Conservation (phyloP, 2,329 filamentous ascomycete genomes). For the Diaporthe sp. region DNA sequence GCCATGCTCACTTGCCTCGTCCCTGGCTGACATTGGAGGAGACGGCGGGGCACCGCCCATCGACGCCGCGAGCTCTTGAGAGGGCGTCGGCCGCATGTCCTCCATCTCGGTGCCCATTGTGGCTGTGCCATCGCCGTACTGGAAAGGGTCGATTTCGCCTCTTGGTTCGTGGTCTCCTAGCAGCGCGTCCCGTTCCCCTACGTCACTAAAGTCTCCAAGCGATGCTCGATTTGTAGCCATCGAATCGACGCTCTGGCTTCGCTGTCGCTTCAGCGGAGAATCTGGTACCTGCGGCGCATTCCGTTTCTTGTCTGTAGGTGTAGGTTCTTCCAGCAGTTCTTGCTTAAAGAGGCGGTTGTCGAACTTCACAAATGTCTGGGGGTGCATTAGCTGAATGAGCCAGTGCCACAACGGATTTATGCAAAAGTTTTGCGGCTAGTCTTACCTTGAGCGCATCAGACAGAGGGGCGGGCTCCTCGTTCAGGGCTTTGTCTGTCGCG, state of each 20-base stretch:
- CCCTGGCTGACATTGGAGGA: slow-evolving; percentile 26
- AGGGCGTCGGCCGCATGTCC: slow-evolving; percentile 12
- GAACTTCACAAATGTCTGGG: slow-evolving; percentile 45
- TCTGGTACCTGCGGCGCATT: slow-evolving; percentile 29
- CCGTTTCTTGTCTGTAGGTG: slow-evolving; percentile 41
- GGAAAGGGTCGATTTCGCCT: slow-evolving; percentile 27
- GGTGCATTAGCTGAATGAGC: not conserved
- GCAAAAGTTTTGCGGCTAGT: not conserved
- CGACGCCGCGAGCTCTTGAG: slow-evolving; percentile 28
- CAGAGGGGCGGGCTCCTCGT: slow-evolving; percentile 37
- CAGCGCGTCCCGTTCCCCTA: slow-evolving; percentile 28
- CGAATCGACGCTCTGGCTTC: slow-evolving; percentile 32
- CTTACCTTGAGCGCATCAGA: slow-evolving; percentile 40
- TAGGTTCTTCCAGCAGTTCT: slow-evolving; percentile 43
- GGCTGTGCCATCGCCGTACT: slow-evolving; percentile 9
- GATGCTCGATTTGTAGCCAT: slow-evolving; percentile 35
- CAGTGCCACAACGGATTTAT: not conserved
- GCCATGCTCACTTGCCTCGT: slow-evolving; percentile 25
- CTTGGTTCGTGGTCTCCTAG: slow-evolving; percentile 16
- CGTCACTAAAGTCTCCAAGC: slow-evolving; percentile 32
- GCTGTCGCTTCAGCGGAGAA: slow-evolving; percentile 31
- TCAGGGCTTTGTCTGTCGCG: slow-evolving; percentile 44
- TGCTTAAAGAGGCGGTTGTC: slow-evolving; percentile 49
- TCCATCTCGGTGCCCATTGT: slow-evolving; percentile 24
- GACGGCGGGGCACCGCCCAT: slow-evolving; percentile 29